Evolutionary conservation across 1,284 basidiomycete genomes (phyloP).

Genomic region (Meira nashicola): DNA sequence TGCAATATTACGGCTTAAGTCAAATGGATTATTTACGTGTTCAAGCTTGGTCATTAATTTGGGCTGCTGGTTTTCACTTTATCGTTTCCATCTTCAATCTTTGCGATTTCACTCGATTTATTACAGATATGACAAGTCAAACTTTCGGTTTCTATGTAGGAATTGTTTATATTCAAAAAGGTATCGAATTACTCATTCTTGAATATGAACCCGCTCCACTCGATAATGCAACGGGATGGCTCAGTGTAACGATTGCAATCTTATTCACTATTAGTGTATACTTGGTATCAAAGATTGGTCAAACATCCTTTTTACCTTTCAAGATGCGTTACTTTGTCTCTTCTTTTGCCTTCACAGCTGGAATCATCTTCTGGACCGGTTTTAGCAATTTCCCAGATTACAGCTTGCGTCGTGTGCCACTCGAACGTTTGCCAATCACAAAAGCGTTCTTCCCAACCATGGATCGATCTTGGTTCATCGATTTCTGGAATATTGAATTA

Average conservation of each 20-base stretch:
- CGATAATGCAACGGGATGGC: slow-evolving; percentile 54
- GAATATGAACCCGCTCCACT: slow-evolving; percentile 48
- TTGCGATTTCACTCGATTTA: slow-evolving; percentile 53
- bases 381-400: slow-evolving; percentile 53
- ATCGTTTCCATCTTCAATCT: slow-evolving; percentile 73
- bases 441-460: slow-evolving; percentile 60
- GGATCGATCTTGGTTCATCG: slow-evolving; percentile 76
- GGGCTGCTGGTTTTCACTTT: slow-evolving; percentile 90
- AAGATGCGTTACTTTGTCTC: slow-evolving; percentile 51
- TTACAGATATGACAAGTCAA: slow-evolving; percentile 76
- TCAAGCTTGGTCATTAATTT: slow-evolving; percentile 74
- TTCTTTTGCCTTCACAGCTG: slow-evolving; percentile 54
- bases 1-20: slow-evolving; percentile 41
- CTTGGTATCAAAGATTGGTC: slow-evolving; percentile 37
- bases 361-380: slow-evolving; percentile 55
- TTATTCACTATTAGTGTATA: slow-evolving; percentile 55
- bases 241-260: slow-evolving; percentile 55
- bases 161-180: slow-evolving; percentile 55
- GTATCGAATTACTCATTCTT: slow-evolving; percentile 54
- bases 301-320: slow-evolving; percentile 50
- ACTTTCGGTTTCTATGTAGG: slow-evolving; percentile 72
- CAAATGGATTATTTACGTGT: slow-evolving; percentile 38
- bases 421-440: slow-evolving; percentile 51
- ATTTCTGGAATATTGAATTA: slow-evolving; percentile 81
- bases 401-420: slow-evolving; percentile 35